Percentiles rank a stretch among this genome's conserved stretches.
These are phyloP conservation scores for Geotrichum cucujoidarum DNA, from an alignment of 1,139 yeast species.

Conservation along the genomic window DNA sequence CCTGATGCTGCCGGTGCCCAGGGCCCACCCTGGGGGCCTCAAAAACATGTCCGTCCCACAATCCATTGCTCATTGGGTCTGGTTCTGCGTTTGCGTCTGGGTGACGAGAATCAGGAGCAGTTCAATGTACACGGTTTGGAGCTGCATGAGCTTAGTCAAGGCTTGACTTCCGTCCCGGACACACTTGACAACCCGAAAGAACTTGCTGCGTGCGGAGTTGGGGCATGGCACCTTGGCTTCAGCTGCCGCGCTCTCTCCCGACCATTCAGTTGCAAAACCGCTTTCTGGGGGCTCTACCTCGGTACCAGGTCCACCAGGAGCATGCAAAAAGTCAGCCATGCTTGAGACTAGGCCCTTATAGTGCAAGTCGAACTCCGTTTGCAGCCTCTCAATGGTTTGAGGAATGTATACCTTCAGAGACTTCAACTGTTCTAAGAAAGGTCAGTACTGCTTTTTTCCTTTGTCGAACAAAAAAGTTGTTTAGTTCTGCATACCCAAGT, in stretches of 20 bases:
- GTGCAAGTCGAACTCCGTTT: conserved; percentile 7
- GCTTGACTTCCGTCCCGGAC: background rate
- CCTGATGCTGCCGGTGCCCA: no score
- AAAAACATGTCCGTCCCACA: no score
- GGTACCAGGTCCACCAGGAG: background rate
- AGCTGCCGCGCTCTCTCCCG: background rate
- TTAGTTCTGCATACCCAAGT: background rate
- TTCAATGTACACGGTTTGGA: conserved; percentile 15
- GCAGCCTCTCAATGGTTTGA: conserved; percentile 5
- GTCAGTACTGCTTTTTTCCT: no score
- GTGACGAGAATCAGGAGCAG: conserved; percentile 15
- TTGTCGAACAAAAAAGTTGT: background rate
- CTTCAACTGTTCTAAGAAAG: conserved; percentile 15
- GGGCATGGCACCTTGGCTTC: background rate
- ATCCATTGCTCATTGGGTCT: no score
- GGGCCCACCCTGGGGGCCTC: no score
- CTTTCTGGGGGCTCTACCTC: background rate
- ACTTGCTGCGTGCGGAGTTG: background rate
- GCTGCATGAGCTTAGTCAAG: conserved; percentile 11
- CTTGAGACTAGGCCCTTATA: conserved; percentile 4
- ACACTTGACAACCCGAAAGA: background rate
- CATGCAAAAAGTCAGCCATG: background rate
- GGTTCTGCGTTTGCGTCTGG: background rate
- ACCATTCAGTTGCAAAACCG: background rate
- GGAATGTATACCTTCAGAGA: conserved; percentile 11